Evolutionary conservation across 352 stramenopile genomes (phyloP).

Genomic region (Globisporangium sylvaticum): DNA sequence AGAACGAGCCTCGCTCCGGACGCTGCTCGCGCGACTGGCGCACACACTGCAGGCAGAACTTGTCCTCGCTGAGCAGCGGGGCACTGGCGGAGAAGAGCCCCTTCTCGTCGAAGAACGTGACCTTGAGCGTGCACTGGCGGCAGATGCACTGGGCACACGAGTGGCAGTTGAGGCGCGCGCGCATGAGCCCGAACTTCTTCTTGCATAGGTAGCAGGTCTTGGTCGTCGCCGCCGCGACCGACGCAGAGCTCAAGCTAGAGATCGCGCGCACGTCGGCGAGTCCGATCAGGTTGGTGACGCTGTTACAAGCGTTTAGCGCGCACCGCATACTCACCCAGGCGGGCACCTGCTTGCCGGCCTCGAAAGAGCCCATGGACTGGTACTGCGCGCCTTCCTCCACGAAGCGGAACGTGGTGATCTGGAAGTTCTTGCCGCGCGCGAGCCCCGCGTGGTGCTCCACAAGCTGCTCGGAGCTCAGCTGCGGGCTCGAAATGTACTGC

Average conservation of each 20-base stretch:
- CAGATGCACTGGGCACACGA: constrained; percentile 11
- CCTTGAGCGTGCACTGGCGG: constrained; percentile 8
- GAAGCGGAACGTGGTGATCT: constrained; percentile 9
- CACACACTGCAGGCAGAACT: constrained; percentile 12
- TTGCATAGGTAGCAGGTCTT: constrained; percentile 17
- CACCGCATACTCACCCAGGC: constrained; percentile 10
- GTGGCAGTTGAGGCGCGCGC: constrained; percentile 11
- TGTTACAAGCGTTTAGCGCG: constrained; percentile 6
- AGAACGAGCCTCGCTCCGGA: not conserved
- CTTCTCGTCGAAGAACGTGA: constrained; percentile 11
- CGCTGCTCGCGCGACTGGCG: constrained; percentile 4
- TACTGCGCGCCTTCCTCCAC: constrained; percentile 11
- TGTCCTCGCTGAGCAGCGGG: not conserved
- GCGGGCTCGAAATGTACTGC: constrained; percentile 13
- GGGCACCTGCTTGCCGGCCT: not conserved
- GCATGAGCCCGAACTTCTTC: constrained; percentile 14
- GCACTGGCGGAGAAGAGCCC: not conserved
- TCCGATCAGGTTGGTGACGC: constrained; percentile 6
- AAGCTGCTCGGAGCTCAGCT: constrained; percentile 4
- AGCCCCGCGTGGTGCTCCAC: not conserved
- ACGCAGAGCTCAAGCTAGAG: not conserved
- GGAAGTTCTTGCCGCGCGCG: constrained; percentile 1
- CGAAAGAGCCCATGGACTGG: constrained; percentile 8
- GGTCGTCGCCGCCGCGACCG: not conserved
- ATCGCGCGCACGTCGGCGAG: constrained; percentile 13